Conservation (phyloP, 352 stramenopile genomes). For the Pythium brassicae region DNA sequence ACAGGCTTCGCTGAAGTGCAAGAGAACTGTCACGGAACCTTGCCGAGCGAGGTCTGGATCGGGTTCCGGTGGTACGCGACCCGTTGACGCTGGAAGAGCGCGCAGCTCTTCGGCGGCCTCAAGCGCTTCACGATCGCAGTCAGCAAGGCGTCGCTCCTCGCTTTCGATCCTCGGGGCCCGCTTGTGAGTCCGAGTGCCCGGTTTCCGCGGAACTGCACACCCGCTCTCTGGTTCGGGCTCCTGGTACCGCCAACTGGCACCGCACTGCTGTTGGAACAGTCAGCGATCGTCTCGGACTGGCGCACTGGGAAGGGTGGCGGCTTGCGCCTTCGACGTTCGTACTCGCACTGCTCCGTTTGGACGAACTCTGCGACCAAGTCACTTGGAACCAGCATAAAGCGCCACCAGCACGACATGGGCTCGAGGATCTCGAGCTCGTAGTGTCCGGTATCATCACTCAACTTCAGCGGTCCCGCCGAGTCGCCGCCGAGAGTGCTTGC, state of each 20-base stretch:
- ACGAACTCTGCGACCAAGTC: neutral
- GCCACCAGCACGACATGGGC: conserved; percentile 6
- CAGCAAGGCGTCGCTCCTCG: neutral
- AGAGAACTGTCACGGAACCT: conserved; percentile 18
- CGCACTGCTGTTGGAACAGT: too few relatives aligned
- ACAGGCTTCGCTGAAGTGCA: neutral
- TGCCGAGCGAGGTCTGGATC: conserved; percentile 33
- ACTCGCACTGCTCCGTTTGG: neutral
- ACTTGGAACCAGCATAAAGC: neutral
- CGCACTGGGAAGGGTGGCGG: too few relatives aligned
- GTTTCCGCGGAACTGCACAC: too few relatives aligned
- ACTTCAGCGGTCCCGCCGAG: neutral
- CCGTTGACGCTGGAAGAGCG: neutral
- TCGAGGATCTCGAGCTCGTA: conserved; percentile 15
- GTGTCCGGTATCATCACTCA: conserved; percentile 11
- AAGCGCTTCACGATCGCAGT: neutral
- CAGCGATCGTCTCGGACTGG: too few relatives aligned
- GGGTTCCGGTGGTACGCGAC: conserved; percentile 13
- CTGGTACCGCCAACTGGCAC: too few relatives aligned
- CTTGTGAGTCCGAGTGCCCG: conserved; percentile 1
- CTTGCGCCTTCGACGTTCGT: too few relatives aligned
- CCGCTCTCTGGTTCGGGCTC: too few relatives aligned
- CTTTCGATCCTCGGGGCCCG: neutral
- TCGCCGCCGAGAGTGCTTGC: conserved; percentile 15
- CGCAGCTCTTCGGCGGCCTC: neutral